Evolutionary conservation across 1,139 yeast species (phyloP), one percentile per base, ranked within the genome.

Genomic region (Hyphopichia wangnamkhiaoensis): DNA sequence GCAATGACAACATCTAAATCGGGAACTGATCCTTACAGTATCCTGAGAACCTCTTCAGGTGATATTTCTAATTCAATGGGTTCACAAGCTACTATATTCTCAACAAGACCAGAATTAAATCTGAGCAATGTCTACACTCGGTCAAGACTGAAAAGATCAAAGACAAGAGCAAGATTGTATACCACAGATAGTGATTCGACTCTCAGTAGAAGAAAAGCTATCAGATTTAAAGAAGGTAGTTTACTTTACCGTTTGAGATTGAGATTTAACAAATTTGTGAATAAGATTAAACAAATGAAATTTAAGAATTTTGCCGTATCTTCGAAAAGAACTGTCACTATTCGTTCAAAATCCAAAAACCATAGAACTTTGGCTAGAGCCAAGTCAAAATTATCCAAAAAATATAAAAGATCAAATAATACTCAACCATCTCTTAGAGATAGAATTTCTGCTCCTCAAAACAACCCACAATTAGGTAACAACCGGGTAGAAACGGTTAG

Each of bases 51-150:
- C 3, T 31, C 34, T 3, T 35, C 34, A 1, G 34, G 38, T 3
- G 64, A 65, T 36, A 64, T 66, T 21, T 66, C 72, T 30, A 59
- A 63, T 37, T 65, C 71, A 33, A 63, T 65, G 71, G 74, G 65
- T 3, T 68, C 75, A 0, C 76, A 70, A 45, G 76, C 74, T 9
- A 72, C 77, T 1, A 71, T 72, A 18, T 71, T 72, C 43, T 69
- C 75, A 16, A 71, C 76, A 3, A 53, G 75, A 45, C 6, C 54
- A 5, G 34, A 35, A 2, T 31, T 31, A 15, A 13, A 14, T 10
- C 18, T 12, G 16, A 20, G 13, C 17, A 34, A 28, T 19, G 7
- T 23, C 10, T 15, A 33, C 20, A 25, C 17, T 8, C 16, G 38
- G 19, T 17, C 19, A 9, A 24, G 31, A 25, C 31, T 31, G 34